Percentiles rank a stretch among this genome's conserved stretches.
phyloP scores from a whole-genome alignment of 257 asterid genomes.

The Petunia secreta region DNA sequence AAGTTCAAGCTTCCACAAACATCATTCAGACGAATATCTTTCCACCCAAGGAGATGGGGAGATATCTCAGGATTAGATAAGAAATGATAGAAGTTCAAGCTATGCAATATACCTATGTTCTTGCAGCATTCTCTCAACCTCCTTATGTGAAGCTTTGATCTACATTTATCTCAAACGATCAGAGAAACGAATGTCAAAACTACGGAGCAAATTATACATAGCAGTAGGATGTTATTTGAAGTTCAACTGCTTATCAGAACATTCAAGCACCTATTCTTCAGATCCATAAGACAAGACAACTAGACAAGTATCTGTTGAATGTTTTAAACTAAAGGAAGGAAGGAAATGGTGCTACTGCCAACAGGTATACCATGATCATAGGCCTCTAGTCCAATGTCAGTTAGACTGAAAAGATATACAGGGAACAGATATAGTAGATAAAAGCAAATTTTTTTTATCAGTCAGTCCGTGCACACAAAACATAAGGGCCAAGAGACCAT shows the following conservation, averaged over 20 bases:
- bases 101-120: conserved; percentile 63
- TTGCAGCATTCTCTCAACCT: conserved; percentile 75
- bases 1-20: background rate
- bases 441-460: background rate
- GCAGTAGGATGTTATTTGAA: conserved; percentile 2
- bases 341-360: conserved; percentile 11
- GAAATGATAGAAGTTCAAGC: background rate
- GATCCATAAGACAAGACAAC: background rate
- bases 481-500: background rate
- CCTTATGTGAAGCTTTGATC: conserved; percentile 93
- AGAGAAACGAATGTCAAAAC: conserved; percentile 33
- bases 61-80: background rate
- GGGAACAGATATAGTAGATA: background rate
- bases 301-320: background rate
- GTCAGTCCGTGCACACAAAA: background rate
- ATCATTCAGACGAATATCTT: conserved; percentile 3
- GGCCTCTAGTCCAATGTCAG: conserved; percentile 15
- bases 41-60: background rate
- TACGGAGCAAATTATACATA: background rate
- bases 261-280: conserved; percentile 17
- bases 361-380: background rate
- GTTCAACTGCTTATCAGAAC: background rate
- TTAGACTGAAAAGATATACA: conserved; percentile 9
- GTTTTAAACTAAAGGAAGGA: background rate
- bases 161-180: conserved; percentile 51